phyloP scores from a whole-genome alignment of 2,329 filamentous ascomycete species.

The Penicillium sp. region DNA sequence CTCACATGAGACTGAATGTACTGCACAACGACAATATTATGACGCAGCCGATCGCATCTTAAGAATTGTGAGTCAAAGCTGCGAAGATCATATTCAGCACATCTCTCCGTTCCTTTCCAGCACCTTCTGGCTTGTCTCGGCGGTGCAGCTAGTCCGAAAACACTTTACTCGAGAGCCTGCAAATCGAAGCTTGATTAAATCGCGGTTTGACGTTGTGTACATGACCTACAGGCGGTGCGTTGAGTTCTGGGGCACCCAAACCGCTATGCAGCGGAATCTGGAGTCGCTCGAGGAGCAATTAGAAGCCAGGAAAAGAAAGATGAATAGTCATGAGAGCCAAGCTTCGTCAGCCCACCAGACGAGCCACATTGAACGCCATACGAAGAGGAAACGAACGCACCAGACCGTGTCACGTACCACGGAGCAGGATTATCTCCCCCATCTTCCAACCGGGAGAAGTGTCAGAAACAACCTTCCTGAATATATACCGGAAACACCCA shows the following conservation, averaged over 20 bases:
- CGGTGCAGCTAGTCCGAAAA: not conserved
- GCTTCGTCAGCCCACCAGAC: not conserved
- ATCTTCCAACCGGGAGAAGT: too few relatives aligned
- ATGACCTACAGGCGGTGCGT: not conserved
- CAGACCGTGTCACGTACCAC: not conserved
- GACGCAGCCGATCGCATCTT: not conserved
- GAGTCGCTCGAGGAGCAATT: not conserved
- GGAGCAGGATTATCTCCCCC: not conserved
- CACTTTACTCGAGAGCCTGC: not conserved
- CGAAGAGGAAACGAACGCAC: too few relatives aligned
- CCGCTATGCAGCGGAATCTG: not conserved
- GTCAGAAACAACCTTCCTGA: not conserved
- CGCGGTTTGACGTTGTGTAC: not conserved
- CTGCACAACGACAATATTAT: not conserved
- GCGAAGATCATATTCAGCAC: not conserved
- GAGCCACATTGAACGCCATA: too few relatives aligned
- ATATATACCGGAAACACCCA: not conserved
- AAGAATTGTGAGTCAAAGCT: not conserved
- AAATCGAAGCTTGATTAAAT: not conserved
- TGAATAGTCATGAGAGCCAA: not conserved
- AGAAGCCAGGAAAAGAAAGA: not conserved
- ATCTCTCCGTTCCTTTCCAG: too few relatives aligned
- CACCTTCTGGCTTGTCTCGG: too few relatives aligned
- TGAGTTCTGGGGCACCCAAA: not conserved
- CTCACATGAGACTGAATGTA: not conserved